Base-by-base conservation (phyloP, 2,329 filamentous ascomycete species). In the Curvularia hawaiiensis region DNA sequence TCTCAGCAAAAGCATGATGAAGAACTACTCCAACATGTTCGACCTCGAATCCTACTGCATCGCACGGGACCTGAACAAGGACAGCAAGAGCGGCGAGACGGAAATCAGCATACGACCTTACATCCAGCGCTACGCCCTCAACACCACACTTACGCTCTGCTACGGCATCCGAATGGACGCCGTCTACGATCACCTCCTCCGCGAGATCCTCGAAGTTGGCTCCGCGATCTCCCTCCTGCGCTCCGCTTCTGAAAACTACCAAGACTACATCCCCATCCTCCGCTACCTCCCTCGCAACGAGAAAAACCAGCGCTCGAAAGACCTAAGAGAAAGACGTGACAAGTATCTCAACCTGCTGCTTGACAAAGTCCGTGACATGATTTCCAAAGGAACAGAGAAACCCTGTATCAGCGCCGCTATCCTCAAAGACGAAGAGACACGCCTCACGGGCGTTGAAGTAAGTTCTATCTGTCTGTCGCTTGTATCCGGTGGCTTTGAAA, bases 161-260 rank as follows among this genome's bases (percentile, higher is more conserved):
- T 84, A 84, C 50, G 82, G 82, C 0, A 83, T 84, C 39, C 78
- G 82, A 1, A 84, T 85, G 82, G 82, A 84, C 63, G 77, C 72
- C 5, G 79, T 83, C 0, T 83, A 82, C 60, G 83, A 84, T 51
- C 76, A 77, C 1, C 71, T 84, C 46, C 69, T 84, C 9, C 76
- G 81, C 4, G 82, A 84, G 65, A 83, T 85, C 35, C 73, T 84
- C 0, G 72, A 84, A 57, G 82, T 84, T 4, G 82, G 82, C 1
- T 82, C 79, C 0, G 80, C 81, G 0, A 84, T 84, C 47, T 80
- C 77, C 2, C 72, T 84, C 1, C 67, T 84, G 2, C 77, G 82
- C 5, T 81, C 78, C 52, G 81, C 82, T 0, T 82, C 79, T 0
- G 82, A 84, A 67, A 84, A 84, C 58, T 78, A 78, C 26, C 82